These are phyloP conservation scores for Pichia californica DNA, from an alignment of 805 yeast genomes.

Conservation along the genomic window DNA sequence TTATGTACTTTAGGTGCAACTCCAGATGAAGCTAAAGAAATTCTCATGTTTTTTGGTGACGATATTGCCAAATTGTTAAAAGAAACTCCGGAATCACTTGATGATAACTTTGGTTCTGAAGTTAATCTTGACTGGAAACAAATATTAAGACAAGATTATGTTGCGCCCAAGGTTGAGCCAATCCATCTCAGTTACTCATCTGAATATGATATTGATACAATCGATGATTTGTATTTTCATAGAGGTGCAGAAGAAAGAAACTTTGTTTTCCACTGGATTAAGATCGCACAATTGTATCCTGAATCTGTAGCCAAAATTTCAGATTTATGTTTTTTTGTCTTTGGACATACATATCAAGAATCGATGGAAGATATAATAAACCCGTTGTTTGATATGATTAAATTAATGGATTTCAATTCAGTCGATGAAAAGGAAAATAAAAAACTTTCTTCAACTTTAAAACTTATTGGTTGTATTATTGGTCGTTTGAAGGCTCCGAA, in stretches of 20 bases:
- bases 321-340: slow-evolving; percentile 33
- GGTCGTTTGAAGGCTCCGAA: slow-evolving; percentile 34
- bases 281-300: slow-evolving; percentile 39
- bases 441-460: slow-evolving; percentile 35
- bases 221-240: slow-evolving; percentile 35
- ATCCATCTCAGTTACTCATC: slow-evolving; percentile 34
- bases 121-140: slow-evolving; percentile 17
- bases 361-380: slow-evolving; percentile 31
- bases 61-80: slow-evolving; percentile 16
- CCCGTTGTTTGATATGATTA: slow-evolving; percentile 31
- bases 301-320: slow-evolving; percentile 28
- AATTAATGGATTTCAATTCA: slow-evolving; percentile 28
- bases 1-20: slow-evolving; percentile 27
- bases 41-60: slow-evolving; percentile 19
- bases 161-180: slow-evolving; percentile 22
- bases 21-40: slow-evolving; percentile 26
- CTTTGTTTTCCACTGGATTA: slow-evolving; percentile 37
- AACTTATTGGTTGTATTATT: slow-evolving; percentile 37
- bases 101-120: slow-evolving; percentile 28
- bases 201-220: slow-evolving; percentile 25
- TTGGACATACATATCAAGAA: slow-evolving; percentile 28
- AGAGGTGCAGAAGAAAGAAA: slow-evolving; percentile 32
- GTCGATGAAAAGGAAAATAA: slow-evolving; percentile 18
- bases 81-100: slow-evolving; percentile 14
- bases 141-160: slow-evolving; percentile 15